Evolutionary conservation across 345 rosid genomes (phyloP).

Genomic region (Bruguiera gymnorhiza): DNA sequence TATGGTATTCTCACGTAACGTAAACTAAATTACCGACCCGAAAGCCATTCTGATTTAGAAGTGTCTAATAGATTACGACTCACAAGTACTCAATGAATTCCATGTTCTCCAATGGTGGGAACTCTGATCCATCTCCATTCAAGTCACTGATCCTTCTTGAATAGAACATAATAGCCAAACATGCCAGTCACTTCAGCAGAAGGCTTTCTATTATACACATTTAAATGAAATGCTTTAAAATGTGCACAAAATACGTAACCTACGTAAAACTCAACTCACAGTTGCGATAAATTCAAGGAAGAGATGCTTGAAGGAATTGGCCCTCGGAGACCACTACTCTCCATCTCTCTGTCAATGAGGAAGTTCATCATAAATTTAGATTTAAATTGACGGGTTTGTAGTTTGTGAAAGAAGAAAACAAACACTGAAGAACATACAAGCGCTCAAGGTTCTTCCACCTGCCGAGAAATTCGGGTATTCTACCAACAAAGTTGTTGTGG

Average conservation of each 20-base stretch:
- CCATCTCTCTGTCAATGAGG: slow-evolving; percentile 11
- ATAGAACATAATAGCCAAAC: too few species aligned
- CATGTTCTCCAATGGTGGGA: not conserved
- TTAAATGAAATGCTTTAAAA: not conserved
- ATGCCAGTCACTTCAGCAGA: too few species aligned
- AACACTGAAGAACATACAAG: slow-evolving; percentile 1
- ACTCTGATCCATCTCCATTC: slow-evolving; percentile 11
- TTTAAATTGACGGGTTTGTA: too few species aligned
- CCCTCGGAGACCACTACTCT: slow-evolving; percentile 19
- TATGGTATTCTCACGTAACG: not conserved
- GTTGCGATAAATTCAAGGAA: slow-evolving; percentile 2
- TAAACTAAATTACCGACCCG: not conserved
- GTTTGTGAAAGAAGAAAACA: not conserved
- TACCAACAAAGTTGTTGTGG: slow-evolving; percentile 16
- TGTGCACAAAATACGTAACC: not conserved
- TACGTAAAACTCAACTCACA: slow-evolving; percentile 10
- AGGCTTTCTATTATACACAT: too few species aligned
- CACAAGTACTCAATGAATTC: not conserved
- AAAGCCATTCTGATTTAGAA: not conserved
- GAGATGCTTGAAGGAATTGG: slow-evolving; percentile 17
- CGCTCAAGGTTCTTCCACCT: slow-evolving; percentile 6
- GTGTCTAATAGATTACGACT: not conserved
- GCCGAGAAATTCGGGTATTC: slow-evolving; percentile 10
- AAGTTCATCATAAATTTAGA: not conserved
- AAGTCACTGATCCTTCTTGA: slow-evolving; percentile 17